Percentiles rank a stretch among this genome's conserved stretches.
Conservation (phyloP, 345 rosid genomes). For the Eucalyptus caleyi region DNA sequence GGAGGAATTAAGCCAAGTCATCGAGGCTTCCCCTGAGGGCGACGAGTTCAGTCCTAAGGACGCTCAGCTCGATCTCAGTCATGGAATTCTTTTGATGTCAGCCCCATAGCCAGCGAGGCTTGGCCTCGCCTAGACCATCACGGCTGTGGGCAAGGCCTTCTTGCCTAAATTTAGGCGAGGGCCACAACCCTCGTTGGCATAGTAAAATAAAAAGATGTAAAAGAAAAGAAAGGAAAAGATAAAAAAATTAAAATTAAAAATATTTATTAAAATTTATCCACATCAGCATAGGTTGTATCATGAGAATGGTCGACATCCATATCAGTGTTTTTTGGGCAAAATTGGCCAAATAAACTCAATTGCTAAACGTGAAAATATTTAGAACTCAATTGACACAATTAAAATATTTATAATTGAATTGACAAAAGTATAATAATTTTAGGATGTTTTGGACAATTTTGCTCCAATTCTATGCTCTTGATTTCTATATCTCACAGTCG, state of each 20-base stretch:
- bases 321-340: rapidly evolving
- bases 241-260: no score
- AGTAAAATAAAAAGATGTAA: neutral
- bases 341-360: rapidly evolving
- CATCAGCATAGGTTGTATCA: rapidly evolving
- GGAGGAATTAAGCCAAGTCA: slow-evolving; percentile 56
- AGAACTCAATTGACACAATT: no score
- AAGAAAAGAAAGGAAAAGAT: no score
- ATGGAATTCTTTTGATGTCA: slow-evolving; percentile 20
- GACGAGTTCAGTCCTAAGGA: slow-evolving; percentile 57
- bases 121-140: no score
- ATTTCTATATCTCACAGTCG: neutral
- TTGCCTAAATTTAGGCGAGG: no score
- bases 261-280: no score
- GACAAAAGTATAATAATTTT: neutral
- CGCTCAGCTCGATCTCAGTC: slow-evolving; percentile 60
- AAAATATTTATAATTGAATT: no score
- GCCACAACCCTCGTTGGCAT: neutral
- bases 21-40: slow-evolving; percentile 45
- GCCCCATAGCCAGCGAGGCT: no score
- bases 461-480: neutral
- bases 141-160: no score
- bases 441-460: no score
- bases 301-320: neutral
- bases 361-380: no score